These are phyloP conservation scores for Arachis stenosperma DNA, from an alignment of 306 rosid genomes.

Conservation along the genomic window DNA sequence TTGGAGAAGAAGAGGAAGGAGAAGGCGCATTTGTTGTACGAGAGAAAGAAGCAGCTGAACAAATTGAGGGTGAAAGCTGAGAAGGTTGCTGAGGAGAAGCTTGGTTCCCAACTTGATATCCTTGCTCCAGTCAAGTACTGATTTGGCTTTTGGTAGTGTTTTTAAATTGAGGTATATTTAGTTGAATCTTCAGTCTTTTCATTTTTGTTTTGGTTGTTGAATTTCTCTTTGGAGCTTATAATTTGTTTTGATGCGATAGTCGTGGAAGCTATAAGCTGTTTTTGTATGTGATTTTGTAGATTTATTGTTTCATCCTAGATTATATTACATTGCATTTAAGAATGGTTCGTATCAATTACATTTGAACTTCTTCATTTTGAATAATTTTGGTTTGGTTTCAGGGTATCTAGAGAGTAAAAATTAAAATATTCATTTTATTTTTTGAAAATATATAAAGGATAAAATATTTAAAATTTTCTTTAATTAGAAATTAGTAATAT, in stretches of 20 bases:
- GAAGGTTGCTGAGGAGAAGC: conserved; percentile 57
- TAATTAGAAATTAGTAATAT: too few relatives aligned
- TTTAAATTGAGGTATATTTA: conserved; percentile 35
- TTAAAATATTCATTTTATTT: too few relatives aligned
- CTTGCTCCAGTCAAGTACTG: conserved; percentile 62
- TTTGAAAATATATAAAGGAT: too few relatives aligned
- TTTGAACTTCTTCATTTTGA: too few relatives aligned
- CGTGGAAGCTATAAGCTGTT: conserved; percentile 9
- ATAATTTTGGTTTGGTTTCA: too few relatives aligned
- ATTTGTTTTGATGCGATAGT: conserved; percentile 11
- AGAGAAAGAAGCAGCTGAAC: conserved; percentile 62
- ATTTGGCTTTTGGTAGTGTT: conserved; percentile 27
- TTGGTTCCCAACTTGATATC: conserved; percentile 60
- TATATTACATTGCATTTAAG: too few relatives aligned
- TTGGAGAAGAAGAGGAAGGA: conserved; percentile 74
- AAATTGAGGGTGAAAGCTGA: conserved; percentile 59
- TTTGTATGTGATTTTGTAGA: background rate
- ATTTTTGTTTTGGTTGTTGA: conserved; percentile 32
- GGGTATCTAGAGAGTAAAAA: too few relatives aligned
- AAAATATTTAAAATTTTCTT: too few relatives aligned
- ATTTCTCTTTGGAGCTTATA: background rate
- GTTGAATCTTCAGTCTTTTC: conserved; percentile 20
- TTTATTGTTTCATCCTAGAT: background rate
- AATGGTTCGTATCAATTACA: too few relatives aligned
- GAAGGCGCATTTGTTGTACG: conserved; percentile 49